Evolutionary conservation across 148 eudicot species (phyloP).

Genomic region (Beta vulgaris): DNA sequence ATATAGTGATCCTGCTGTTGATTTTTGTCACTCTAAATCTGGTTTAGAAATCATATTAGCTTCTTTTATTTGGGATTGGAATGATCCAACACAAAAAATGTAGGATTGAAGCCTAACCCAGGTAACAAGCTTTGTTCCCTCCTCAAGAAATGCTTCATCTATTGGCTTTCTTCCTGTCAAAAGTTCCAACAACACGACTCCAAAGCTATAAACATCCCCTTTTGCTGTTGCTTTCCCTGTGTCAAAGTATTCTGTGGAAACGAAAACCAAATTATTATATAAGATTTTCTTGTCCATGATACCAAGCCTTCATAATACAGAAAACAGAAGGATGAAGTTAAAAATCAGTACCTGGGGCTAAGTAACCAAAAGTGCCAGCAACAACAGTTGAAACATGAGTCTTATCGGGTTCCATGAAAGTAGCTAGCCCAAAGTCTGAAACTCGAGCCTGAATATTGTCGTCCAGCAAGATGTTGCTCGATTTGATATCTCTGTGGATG

Average conservation of each 20-base stretch:
- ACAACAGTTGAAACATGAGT: slow-evolving; percentile 83
- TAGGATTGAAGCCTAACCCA: slow-evolving; percentile 49
- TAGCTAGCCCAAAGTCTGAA: slow-evolving; percentile 90
- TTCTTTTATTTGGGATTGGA: background rate
- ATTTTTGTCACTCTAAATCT: background rate
- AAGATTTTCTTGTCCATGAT: background rate
- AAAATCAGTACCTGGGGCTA: slow-evolving; percentile 80
- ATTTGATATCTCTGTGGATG: slow-evolving; percentile 90
- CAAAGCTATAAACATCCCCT: slow-evolving; percentile 95
- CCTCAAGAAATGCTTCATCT: slow-evolving; percentile 78
- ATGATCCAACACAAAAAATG: background rate
- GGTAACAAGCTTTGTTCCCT: slow-evolving; percentile 86
- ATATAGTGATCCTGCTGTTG: background rate
- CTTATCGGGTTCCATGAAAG: slow-evolving; percentile 82
- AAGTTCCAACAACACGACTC: slow-evolving; percentile 83
- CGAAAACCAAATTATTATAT: background rate
- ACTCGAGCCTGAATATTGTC: slow-evolving; percentile 75
- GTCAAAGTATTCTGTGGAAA: slow-evolving; percentile 78
- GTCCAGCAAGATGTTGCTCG: slow-evolving; percentile 87
- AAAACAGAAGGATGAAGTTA: background rate
- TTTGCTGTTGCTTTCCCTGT: slow-evolving; percentile 92
- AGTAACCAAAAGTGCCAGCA: slow-evolving; percentile 94
- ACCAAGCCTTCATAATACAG: background rate
- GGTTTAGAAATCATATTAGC: background rate
- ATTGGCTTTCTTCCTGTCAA: slow-evolving; percentile 88